Evolutionary conservation across 768 basidiomycete genomes (phyloP), one percentile per base, ranked within the genome.

Genomic region (Leccinum incarnatum): DNA sequence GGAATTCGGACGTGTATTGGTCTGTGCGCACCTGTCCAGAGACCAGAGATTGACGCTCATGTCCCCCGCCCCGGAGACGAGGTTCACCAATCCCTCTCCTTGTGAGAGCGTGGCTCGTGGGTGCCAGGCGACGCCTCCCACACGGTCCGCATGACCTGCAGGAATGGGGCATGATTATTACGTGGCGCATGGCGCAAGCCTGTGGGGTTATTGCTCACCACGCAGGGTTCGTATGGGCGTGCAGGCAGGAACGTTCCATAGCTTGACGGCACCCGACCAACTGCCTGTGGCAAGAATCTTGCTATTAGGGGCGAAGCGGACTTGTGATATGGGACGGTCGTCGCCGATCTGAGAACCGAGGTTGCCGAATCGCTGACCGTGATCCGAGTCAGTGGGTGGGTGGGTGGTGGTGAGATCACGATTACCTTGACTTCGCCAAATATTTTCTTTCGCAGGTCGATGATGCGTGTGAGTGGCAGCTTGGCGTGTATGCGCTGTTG

Each of bases 301-400:
- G 70, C 89, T 90, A 71, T 98, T 91, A 8, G 97, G 97, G 3
- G 96, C 85, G 73, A 98, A 98, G 40, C 97, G 89, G 29, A 98
- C 92, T 76, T 91, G 88, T 2, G 94, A 89, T 63, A 98, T 85
- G 1, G 97, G 95, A 46, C 97, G 83, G 64, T 97, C 95, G 72
- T 98, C 97, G 55, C 95, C 97, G 64, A 98, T 95, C 80, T 98
- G 96, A 0, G 97, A 98, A 23, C 97, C 97, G 48, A 98, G 84
- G 67, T 95, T 96, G 51, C 86, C 81, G 73, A 91, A 95, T 74
- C 87, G 91, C 93, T 95, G 65, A 2, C 23, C 27, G n/a, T 17
- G 19, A 19, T 42, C n/a, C 40, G 40, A 42, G 15, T 60, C 49
- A 57, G 54, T 25, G 27, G 1, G 27, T 25, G n/a, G n/a, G 23